Base-by-base conservation (phyloP, 108 stramenopile genomes). In the Cylindrotheca closterium region DNA sequence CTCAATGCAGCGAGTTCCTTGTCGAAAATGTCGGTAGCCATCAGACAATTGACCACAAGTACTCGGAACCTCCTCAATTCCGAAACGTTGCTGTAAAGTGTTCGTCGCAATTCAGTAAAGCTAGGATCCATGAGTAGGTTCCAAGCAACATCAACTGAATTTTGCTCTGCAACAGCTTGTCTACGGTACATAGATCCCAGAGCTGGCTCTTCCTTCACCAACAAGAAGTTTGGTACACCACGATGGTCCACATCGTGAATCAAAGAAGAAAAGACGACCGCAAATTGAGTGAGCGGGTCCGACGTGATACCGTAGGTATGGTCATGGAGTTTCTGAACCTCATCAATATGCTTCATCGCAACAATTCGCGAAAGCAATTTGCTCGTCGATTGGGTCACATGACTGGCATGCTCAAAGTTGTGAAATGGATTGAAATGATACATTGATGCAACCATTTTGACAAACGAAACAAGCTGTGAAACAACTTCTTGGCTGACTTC, bases 11-110 rank as follows among this genome's bases (percentile, higher is more conserved):
- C 32, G 26, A 75, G 70, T 46, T 84, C 74, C 51, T 75, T 70
- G 58, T 82, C 81, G 5, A 77, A 74, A 47, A 85, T 82, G 45
- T 85, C 84, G 2, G 84, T 85, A 3, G 78, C 83, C 74, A 81
- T 68, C 49, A 85, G 73, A 53, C 58, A 59, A n/a, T 75, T 71
- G 30, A 81, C 78, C 12, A 85, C 70, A 59, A 60, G 52, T 57
- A 80, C 70, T 21, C 80, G 79, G 66, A 85, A 81, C 12, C 75
- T 63, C 46, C 50, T 63, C 53, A 71, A 31, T 24, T 85, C 80
- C 18, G 67, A 69, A 25, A 33, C 30, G 27, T 68, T 79, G 53
- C 62, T 71, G 25, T 67, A 74, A 57, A 85, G 73, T 54, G 67
- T 60, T 4, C 53, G 31, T 42, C 80, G 70, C 45, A 85, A 61